A percentile compares a stretch with the other conserved stretches of the same genome.
Conservation (phyloP, 345 rosid genomes). For the Eucalyptus cloeziana region DNA sequence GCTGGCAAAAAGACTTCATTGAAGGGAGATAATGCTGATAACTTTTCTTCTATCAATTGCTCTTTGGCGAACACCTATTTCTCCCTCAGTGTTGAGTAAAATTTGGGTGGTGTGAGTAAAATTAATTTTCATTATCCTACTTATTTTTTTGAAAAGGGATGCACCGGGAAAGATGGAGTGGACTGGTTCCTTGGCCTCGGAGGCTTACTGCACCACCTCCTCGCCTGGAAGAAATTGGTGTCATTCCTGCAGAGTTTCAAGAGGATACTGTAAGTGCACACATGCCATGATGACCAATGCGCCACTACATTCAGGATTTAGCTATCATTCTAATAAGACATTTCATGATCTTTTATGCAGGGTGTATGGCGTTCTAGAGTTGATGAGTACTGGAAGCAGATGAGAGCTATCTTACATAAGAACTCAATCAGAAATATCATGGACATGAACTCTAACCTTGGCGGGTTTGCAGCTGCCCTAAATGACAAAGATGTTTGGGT, state of each 20-base stretch:
- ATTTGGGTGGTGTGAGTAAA: neutral
- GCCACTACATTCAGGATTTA: neutral
- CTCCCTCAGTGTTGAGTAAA: neutral
- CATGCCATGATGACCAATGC: neutral
- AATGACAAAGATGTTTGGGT: slow-evolving; percentile 83
- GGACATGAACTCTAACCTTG: slow-evolving; percentile 96
- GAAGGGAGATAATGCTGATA: neutral
- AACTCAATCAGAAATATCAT: slow-evolving; percentile 81
- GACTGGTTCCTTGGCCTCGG: slow-evolving; percentile 76
- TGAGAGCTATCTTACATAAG: slow-evolving; percentile 68
- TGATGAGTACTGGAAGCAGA: slow-evolving; percentile 80
- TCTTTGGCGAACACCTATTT: neutral
- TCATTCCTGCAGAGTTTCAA: slow-evolving; percentile 48
- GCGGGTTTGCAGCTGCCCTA: slow-evolving; percentile 89
- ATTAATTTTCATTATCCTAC: neutral
- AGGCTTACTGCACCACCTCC: slow-evolving; percentile 65
- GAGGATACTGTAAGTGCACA: slow-evolving; percentile 48
- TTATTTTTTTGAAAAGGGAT: slow-evolving; percentile 25
- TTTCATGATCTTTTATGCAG: slow-evolving; percentile 29
- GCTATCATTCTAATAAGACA: neutral
- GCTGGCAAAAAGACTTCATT: neutral
- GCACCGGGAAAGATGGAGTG: slow-evolving; percentile 71
- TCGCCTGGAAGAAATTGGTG: slow-evolving; percentile 71
- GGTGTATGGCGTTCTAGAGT: slow-evolving; percentile 77
- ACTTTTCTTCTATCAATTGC: neutral